phyloP scores from a whole-genome alignment of 768 basidiomycete species.

The Lactifluus rugatus region DNA sequence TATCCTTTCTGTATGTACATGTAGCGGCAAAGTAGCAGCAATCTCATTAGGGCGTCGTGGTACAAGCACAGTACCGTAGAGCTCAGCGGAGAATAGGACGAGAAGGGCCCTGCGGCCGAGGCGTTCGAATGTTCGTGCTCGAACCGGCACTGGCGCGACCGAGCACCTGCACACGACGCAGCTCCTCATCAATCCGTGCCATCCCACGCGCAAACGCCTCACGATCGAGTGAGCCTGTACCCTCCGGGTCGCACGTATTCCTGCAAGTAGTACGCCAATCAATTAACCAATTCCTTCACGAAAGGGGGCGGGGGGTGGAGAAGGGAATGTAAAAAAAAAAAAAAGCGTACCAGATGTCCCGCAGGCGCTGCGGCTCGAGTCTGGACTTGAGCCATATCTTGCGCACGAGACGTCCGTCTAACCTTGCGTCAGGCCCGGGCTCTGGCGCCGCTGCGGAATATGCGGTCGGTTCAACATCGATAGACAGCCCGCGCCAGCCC shows the following conservation, averaged over 20 bases:
- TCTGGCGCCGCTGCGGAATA: constrained; percentile 26
- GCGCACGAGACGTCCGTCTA: constrained; percentile 47
- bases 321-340: no score
- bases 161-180: constrained; percentile 39
- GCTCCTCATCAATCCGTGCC: constrained; percentile 74
- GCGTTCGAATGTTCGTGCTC: not conserved
- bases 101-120: not conserved
- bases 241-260: constrained; percentile 52
- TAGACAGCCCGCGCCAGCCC: constrained; percentile 62
- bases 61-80: no score
- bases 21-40: not conserved
- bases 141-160: constrained; percentile 4
- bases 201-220: constrained; percentile 62
- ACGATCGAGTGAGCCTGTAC: constrained; percentile 43
- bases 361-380: constrained; percentile 39
- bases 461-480: constrained; percentile 44
- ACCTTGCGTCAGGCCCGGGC: constrained; percentile 32
- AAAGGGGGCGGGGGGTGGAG: no score
- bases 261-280: constrained; percentile 30
- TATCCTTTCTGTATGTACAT: not conserved
- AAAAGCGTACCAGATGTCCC: constrained; percentile 49
- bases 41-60: not conserved
- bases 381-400: constrained; percentile 51
- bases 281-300: not conserved
- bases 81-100: constrained; percentile 14